These are phyloP conservation scores for Mrakiaceae sp. DNA, from an alignment of 1,284 basidiomycete species.

Conservation along the genomic window DNA sequence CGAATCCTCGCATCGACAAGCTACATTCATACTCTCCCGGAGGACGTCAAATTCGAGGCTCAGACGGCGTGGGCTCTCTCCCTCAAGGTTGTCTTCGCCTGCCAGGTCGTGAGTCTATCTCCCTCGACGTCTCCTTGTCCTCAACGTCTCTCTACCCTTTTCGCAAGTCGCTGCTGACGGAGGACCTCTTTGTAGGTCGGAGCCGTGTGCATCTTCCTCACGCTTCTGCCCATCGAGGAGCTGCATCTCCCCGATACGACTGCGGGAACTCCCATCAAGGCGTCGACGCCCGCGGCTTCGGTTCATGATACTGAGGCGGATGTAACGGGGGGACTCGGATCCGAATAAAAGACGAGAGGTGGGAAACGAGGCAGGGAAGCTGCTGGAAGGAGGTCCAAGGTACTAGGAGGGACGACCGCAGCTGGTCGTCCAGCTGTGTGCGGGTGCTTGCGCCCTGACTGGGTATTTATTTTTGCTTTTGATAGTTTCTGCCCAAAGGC, in stretches of 20 bases:
- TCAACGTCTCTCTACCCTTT: not conserved
- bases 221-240: conserved; percentile 63
- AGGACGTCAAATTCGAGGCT: conserved; percentile 52
- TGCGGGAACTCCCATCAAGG: too few relatives aligned
- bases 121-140: conserved; percentile 1
- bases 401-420: too few relatives aligned
- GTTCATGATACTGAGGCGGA: too few relatives aligned
- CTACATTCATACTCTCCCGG: conserved; percentile 61
- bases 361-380: too few relatives aligned
- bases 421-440: too few relatives aligned
- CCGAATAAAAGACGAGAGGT: too few relatives aligned
- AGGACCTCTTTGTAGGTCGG: conserved; percentile 26
- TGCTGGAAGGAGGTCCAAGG: too few relatives aligned
- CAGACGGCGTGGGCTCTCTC: conserved; percentile 72
- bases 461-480: too few relatives aligned
- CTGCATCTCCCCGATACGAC: conserved; percentile 46
- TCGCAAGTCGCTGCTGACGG: not conserved
- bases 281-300: too few relatives aligned
- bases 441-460: too few relatives aligned
- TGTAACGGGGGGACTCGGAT: too few relatives aligned
- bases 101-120: conserved; percentile 42
- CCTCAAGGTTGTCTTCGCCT: conserved; percentile 74
- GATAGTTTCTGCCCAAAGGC: too few relatives aligned
- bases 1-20: conserved; percentile 63
- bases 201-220: conserved; percentile 50